Conservation (phyloP, 2,329 filamentous ascomycete genomes). For the Penicillium sp. region DNA sequence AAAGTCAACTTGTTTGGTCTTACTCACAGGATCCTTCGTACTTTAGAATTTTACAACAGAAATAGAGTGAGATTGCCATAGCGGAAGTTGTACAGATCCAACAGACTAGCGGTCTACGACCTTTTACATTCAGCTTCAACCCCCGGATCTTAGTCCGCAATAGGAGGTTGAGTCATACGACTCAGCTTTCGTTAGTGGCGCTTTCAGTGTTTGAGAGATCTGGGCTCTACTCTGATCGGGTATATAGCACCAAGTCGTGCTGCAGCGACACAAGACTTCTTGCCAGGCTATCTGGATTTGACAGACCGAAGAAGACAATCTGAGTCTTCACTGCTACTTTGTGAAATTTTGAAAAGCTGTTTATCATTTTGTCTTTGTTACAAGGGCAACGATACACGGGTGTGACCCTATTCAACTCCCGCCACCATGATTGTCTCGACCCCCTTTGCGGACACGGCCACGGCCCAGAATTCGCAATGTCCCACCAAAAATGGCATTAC, state of each 20-base stretch:
- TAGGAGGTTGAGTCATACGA: slow-evolving; percentile 26
- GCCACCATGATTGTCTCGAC: slow-evolving; percentile 26
- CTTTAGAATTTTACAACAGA: not conserved
- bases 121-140: slow-evolving; percentile 19
- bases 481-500: slow-evolving; percentile 12
- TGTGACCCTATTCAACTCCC: slow-evolving; percentile 9
- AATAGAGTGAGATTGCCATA: not conserved
- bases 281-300: not conserved
- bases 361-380: not conserved
- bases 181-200: not conserved
- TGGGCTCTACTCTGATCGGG: not conserved
- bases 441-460: slow-evolving; percentile 18
- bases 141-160: slow-evolving; percentile 25
- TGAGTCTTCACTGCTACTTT: not conserved
- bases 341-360: not conserved
- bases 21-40: not conserved
- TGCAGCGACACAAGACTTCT: not conserved
- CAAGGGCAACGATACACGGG: not conserved
- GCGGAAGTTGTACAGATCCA: slow-evolving; percentile 25
- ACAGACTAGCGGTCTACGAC: slow-evolving; percentile 9
- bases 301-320: not conserved
- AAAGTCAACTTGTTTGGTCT: not conserved
- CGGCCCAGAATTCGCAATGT: slow-evolving; percentile 13
- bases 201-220: slow-evolving; percentile 5
- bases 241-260: slow-evolving; percentile 28